phyloP scores from a whole-genome alignment of 1,284 basidiomycete species.

The Malassezia arunalokei region DNA sequence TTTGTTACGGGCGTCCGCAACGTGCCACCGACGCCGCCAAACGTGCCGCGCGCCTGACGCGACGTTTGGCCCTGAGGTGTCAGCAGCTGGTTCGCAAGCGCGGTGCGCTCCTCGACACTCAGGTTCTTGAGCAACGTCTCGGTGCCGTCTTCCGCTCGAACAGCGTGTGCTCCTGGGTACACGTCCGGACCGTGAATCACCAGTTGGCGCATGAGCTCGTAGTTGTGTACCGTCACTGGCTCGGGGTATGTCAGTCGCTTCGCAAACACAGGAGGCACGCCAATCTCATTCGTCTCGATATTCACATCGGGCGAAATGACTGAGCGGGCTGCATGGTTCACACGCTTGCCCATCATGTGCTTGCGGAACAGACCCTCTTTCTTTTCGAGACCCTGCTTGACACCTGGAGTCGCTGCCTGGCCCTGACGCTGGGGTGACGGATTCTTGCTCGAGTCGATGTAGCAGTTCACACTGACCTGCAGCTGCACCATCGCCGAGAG shows the following conservation, averaged over 20 bases:
- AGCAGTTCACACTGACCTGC: conserved; percentile 89
- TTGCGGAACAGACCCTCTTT: conserved; percentile 97
- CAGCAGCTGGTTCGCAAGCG: conserved; percentile 90
- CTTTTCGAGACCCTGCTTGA: conserved; percentile 96
- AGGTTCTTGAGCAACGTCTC: conserved; percentile 56
- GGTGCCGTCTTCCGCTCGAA: conserved; percentile 78
- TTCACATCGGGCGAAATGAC: conserved; percentile 99
- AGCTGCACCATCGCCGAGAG: conserved; percentile 75
- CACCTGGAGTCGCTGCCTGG: conserved; percentile 79
- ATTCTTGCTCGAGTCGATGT: conserved; percentile 95
- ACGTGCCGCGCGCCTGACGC: conserved; percentile 36
- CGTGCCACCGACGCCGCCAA: conserved; percentile 36
- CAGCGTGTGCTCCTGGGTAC: conserved; percentile 85
- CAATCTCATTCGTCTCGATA: conserved; percentile 98
- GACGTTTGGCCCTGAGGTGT: conserved; percentile 67
- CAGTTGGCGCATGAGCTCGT: conserved; percentile 73
- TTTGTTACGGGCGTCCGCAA: conserved; percentile 55
- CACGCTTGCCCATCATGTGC: conserved; percentile 99
- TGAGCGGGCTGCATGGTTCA: conserved; percentile 96
- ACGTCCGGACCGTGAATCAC: conserved; percentile 82
- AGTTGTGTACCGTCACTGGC: conserved; percentile 83
- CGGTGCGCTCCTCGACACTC: conserved; percentile 71
- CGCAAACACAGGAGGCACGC: conserved; percentile 93
- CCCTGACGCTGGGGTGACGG: conserved; percentile 72
- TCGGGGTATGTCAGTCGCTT: conserved; percentile 94